Evolutionary conservation across 78 protist genomes (phyloP), one percentile per base, ranked within the genome.

Genomic region (Anaeramoeba flamelloides): DNA sequence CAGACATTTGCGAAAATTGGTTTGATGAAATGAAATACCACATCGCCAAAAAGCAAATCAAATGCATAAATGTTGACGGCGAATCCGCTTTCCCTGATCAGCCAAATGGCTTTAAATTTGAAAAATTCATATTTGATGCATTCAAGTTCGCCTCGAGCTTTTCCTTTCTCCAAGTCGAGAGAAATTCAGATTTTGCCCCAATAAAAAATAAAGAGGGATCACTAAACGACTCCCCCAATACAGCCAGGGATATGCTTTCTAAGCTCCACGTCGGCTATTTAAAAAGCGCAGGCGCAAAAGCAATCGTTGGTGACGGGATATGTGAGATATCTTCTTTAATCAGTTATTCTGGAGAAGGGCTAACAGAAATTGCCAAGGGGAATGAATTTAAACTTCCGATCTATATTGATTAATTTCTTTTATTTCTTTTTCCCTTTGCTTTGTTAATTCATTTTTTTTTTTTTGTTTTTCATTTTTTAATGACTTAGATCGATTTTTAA

Each of bases 51-150:
- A 22, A 38, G 38, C 39, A 81, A 0, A n/a, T n/a, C n/a, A n/a
- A n/a, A n/a, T n/a, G n/a, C n/a, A n/a, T n/a, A n/a, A n/a, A n/a
- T n/a, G 77, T 83, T 22, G 3, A 39, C 0, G 34, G 75, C 3
- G 34, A n/a, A 37, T 84, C 89, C 26, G 36, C 40, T 12, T 1
- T 8, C 8, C 8, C 17, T 53, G 17, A 26, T 53, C 69, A 53
- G 69, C 69, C 31, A 3, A 85, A 82, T 39, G 90, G 87, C 17
- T 37, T 80, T 64, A 95, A 95, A 86, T 34, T 90, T 78, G 98
- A 95, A 78, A 38, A 84, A 79, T 95, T 95, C 65, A 87, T 95
- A 38, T 95, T 93, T 79, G 98, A 95, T 64, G 89, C 87, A 31
- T 91, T 95, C 84, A 88, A 83, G 0, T 83, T 77, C 2, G 84